These are phyloP conservation scores for Aegilops longissima DNA, from an alignment of 176 grass and related monocot species.

Conservation along the genomic window DNA sequence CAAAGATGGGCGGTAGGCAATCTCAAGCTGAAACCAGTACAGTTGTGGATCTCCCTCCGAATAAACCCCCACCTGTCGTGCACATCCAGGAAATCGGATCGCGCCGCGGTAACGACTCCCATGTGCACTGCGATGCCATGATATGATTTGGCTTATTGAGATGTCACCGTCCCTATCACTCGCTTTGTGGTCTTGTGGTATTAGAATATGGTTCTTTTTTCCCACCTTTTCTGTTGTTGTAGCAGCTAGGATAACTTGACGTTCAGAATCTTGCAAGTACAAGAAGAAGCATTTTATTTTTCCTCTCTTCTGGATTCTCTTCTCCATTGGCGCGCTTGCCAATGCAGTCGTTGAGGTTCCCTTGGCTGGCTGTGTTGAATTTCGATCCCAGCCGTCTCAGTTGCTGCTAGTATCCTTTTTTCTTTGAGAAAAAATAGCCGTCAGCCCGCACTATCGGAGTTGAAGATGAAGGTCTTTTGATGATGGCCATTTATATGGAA, in stretches of 20 bases:
- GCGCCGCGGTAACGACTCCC: neutral
- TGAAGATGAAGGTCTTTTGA: neutral
- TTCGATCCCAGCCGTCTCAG: neutral
- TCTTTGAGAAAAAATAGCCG: neutral
- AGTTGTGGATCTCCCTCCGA: neutral
- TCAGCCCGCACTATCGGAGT: neutral
- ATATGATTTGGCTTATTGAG: conserved; percentile 14
- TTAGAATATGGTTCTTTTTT: neutral
- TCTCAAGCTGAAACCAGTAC: neutral
- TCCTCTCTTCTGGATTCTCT: too few species aligned
- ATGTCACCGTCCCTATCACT: conserved; percentile 24
- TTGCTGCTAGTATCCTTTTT: neutral
- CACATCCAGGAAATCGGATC: neutral
- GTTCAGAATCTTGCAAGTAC: neutral
- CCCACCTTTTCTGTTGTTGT: neutral
- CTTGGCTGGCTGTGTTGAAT: neutral
- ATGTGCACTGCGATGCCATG: conserved; percentile 13
- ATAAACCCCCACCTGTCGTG: neutral
- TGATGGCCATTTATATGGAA: neutral
- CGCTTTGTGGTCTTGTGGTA: neutral
- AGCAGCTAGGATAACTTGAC: neutral
- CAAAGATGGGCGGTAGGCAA: too few species aligned
- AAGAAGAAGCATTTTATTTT: neutral
- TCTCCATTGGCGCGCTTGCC: neutral
- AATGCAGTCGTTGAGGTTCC: neutral